Evolutionary conservation across 2,329 filamentous ascomycete species (phyloP).

Genomic region (Sphaerulina vaccinii): DNA sequence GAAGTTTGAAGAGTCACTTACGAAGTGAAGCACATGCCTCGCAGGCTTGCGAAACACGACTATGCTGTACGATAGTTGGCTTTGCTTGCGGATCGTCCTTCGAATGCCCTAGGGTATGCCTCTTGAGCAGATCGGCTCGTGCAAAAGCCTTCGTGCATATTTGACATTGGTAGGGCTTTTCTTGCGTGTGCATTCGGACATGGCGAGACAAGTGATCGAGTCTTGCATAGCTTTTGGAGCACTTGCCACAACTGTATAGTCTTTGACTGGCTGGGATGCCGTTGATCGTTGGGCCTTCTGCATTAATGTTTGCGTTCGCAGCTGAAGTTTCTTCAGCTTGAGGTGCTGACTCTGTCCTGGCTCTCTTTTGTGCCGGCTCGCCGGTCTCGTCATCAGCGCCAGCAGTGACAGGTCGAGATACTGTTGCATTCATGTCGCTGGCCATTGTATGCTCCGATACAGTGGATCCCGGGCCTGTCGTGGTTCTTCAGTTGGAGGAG

Average conservation of each 20-base stretch:
- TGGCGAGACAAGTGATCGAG: slow-evolving; percentile 54
- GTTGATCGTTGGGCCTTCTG: slow-evolving; percentile 9
- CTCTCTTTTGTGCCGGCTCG: slow-evolving; percentile 17
- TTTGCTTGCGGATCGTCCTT: slow-evolving; percentile 35
- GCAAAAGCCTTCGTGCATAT: slow-evolving; percentile 49
- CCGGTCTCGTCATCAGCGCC: slow-evolving; percentile 3
- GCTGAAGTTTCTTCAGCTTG: slow-evolving; percentile 4
- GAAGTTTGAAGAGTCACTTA: background rate
- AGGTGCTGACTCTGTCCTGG: too few relatives aligned
- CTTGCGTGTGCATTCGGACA: slow-evolving; percentile 50
- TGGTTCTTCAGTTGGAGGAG: slow-evolving; percentile 13
- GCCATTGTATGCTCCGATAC: background rate
- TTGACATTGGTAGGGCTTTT: slow-evolving; percentile 48
- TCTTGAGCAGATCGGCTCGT: slow-evolving; percentile 52
- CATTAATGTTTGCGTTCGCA: slow-evolving; percentile 6
- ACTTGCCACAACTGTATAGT: slow-evolving; percentile 53
- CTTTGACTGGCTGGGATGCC: slow-evolving; percentile 23
- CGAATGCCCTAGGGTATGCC: slow-evolving; percentile 49
- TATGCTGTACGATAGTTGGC: slow-evolving; percentile 35
- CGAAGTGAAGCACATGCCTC: slow-evolving; percentile 52
- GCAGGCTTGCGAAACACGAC: slow-evolving; percentile 51
- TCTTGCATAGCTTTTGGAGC: slow-evolving; percentile 52
- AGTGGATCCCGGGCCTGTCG: slow-evolving; percentile 17
- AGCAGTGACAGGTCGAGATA: slow-evolving; percentile 3
- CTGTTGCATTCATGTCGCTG: slow-evolving; percentile 3